Percentiles rank a stretch among this genome's conserved stretches.
Conservation (phyloP, 441 rosid genomes). For the Gossypium schwendimanii region DNA sequence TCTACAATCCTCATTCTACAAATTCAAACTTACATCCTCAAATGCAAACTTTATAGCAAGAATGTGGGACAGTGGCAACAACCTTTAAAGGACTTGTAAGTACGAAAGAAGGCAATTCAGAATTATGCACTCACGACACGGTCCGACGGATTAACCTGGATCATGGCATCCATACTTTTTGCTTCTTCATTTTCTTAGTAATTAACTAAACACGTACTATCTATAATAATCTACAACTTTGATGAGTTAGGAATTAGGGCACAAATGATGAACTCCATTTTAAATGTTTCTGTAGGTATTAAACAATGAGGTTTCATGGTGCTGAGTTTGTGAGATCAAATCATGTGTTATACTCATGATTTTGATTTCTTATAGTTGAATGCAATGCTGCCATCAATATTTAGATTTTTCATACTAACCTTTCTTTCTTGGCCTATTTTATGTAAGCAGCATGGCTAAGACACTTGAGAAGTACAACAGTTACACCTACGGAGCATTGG, state of each 20-base stretch:
- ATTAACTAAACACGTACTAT: neutral
- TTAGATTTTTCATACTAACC: neutral
- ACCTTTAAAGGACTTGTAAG: too few relatives aligned
- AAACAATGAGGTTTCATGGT: neutral
- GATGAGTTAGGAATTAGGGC: neutral
- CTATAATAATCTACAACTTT: neutral
- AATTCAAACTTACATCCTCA: too few relatives aligned
- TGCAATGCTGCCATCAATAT: too few relatives aligned
- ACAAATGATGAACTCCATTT: neutral
- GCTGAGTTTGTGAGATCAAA: neutral
- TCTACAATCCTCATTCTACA: too few relatives aligned
- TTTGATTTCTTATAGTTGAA: too few relatives aligned
- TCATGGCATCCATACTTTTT: neutral
- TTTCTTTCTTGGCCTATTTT: neutral
- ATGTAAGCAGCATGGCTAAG: constrained; percentile 41
- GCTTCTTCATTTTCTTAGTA: neutral
- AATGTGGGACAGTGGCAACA: too few relatives aligned
- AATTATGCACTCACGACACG: too few relatives aligned
- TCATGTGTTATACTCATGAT: neutral
- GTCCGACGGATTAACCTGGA: too few relatives aligned
- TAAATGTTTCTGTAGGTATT: neutral
- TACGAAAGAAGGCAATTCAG: too few relatives aligned
- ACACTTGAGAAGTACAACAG: constrained; percentile 62
- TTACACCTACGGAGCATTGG: constrained; percentile 42
- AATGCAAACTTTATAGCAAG: too few relatives aligned